These are phyloP conservation scores for Vitis rupestris DNA, from an alignment of 164 flowering plant species.

Conservation along the genomic window DNA sequence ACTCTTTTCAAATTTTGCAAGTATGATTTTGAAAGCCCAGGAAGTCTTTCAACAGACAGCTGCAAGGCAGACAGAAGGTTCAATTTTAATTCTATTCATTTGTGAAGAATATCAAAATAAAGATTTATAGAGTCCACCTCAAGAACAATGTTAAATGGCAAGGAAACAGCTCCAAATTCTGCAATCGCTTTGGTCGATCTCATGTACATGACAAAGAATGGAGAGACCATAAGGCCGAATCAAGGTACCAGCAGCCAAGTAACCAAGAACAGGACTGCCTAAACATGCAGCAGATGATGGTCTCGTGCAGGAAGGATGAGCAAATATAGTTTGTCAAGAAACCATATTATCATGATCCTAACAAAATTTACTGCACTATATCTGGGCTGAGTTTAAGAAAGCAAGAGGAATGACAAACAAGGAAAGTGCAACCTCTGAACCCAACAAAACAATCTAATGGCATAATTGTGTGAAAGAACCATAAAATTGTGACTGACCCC, in stretches of 20 bases:
- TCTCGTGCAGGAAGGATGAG: not conserved
- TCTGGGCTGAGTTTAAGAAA: not conserved
- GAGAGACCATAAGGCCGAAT: slow-evolving; percentile 84
- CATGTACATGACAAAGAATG: slow-evolving; percentile 71
- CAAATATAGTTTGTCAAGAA: not conserved
- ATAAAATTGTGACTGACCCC: too few relatives aligned
- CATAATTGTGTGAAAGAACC: not conserved
- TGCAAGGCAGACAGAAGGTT: slow-evolving; percentile 32
- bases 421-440: not conserved
- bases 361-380: not conserved
- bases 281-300: slow-evolving; percentile 22
- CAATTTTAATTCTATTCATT: not conserved
- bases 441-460: not conserved
- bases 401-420: not conserved
- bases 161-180: slow-evolving; percentile 97
- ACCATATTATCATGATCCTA: not conserved
- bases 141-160: slow-evolving; percentile 97
- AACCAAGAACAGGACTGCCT: slow-evolving; percentile 99
- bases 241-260: slow-evolving; percentile 97
- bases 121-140: slow-evolving; percentile 57
- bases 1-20: too few relatives aligned
- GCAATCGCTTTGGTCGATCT: slow-evolving; percentile 87
- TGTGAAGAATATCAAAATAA: not conserved
- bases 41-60: slow-evolving; percentile 97
- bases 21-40: too few relatives aligned